Conservation (phyloP, 2,329 filamentous ascomycete genomes). For the Pseudocercospora eumusae region DNA sequence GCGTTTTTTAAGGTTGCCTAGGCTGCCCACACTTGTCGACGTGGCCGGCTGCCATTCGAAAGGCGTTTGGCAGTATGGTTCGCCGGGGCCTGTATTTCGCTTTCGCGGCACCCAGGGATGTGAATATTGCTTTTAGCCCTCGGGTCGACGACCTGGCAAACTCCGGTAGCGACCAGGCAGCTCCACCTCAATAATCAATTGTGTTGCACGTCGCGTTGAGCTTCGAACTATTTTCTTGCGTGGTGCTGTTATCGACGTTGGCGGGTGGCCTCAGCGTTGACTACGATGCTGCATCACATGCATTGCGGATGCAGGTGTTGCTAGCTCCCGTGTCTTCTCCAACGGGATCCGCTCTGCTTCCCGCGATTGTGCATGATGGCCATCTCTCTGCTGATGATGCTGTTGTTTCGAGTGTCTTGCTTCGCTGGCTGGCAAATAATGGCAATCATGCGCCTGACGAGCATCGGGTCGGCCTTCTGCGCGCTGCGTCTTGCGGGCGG, state of each 20-base stretch:
- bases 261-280: slow-evolving; percentile 16
- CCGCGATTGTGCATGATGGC: slow-evolving; percentile 13
- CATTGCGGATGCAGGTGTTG: slow-evolving; percentile 25
- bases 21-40: slow-evolving; percentile 32
- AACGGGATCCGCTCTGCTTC: slow-evolving; percentile 13
- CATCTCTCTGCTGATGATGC: too few relatives aligned
- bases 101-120: slow-evolving; percentile 14
- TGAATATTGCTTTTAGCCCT: slow-evolving; percentile 20
- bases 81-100: slow-evolving; percentile 18
- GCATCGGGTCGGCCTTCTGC: slow-evolving; percentile 4
- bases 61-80: slow-evolving; percentile 28
- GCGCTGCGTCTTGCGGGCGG: slow-evolving; percentile 14
- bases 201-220: slow-evolving; percentile 1
- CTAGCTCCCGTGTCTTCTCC: slow-evolving; percentile 15
- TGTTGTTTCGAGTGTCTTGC: slow-evolving; percentile 12
- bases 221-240: not conserved
- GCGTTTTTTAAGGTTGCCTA: slow-evolving; percentile 35
- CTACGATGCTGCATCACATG: slow-evolving; percentile 26
- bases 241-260: slow-evolving; percentile 18
- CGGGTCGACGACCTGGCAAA: slow-evolving; percentile 9
- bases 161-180: slow-evolving; percentile 10
- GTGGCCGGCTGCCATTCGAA: slow-evolving; percentile 35
- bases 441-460: slow-evolving; percentile 7
- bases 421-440: slow-evolving; percentile 5
- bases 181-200: slow-evolving; percentile 14